Percentiles rank a stretch among this genome's conserved stretches.
Evolutionary conservation across 2,329 filamentous ascomycete species (phyloP).

Genomic region (Claviceps digitariae): DNA sequence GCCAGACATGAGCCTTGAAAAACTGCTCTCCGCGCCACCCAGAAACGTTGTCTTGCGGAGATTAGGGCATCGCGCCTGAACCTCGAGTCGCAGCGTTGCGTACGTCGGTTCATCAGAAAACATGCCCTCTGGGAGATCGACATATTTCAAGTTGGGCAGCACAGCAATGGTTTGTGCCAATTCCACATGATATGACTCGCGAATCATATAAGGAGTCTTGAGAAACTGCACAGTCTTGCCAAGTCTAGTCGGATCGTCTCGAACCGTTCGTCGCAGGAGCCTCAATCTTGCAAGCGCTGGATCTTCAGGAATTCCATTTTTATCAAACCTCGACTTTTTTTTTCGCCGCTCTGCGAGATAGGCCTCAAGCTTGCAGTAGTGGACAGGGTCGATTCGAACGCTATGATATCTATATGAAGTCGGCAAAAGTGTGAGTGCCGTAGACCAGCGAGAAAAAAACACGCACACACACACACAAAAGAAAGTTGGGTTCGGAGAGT

Average conservation of each 20-base stretch:
- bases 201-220: conserved; percentile 89
- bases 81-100: conserved; percentile 63
- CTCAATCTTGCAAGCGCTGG: conserved; percentile 61
- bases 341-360: conserved; percentile 68
- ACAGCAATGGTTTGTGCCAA: conserved; percentile 77
- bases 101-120: conserved; percentile 69
- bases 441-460: no score
- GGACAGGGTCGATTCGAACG: conserved; percentile 84
- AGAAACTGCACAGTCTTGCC: conserved; percentile 62
- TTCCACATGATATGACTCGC: conserved; percentile 72
- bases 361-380: conserved; percentile 84
- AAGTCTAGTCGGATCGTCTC: conserved; percentile 57
- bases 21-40: conserved; percentile 61
- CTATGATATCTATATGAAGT: conserved; percentile 55
- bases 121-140: conserved; percentile 81
- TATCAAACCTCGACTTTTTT: conserved; percentile 56
- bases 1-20: conserved; percentile 54
- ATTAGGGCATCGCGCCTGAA: conserved; percentile 71
- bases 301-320: conserved; percentile 70
- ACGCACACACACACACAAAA: neutral
- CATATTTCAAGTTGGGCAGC: conserved; percentile 71
- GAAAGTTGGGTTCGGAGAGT: neutral
- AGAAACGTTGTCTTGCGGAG: conserved; percentile 83
- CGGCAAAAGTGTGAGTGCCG: neutral
- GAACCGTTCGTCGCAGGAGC: conserved; percentile 68